Conservation (phyloP, 2,329 filamentous ascomycete genomes). For the Aspergillus fructus region DNA sequence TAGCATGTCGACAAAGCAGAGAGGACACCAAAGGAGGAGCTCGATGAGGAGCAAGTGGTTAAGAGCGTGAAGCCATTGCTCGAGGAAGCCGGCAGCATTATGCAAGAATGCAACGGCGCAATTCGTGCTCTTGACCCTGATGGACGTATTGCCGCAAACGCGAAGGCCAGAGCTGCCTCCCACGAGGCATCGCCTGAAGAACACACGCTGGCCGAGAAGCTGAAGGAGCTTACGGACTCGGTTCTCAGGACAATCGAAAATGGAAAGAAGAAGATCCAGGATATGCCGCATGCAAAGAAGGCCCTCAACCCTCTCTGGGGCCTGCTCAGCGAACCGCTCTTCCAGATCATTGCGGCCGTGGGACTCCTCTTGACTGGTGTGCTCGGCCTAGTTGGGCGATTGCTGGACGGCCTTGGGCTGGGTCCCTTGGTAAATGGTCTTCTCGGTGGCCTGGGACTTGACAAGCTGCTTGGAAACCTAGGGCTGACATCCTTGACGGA, state of each 20-base stretch:
- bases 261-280: conserved; percentile 82
- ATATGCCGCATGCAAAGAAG: conserved; percentile 94
- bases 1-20: conserved; percentile 78
- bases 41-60: conserved; percentile 87
- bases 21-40: conserved; percentile 77
- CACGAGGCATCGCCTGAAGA: conserved; percentile 80
- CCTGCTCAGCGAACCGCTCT: conserved; percentile 70
- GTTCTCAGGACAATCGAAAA: conserved; percentile 83
- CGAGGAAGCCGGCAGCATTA: conserved; percentile 77
- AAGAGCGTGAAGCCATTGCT: conserved; percentile 83
- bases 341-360: conserved; percentile 89
- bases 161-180: conserved; percentile 75
- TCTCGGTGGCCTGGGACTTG: conserved; percentile 69
- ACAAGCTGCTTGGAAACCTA: conserved; percentile 49
- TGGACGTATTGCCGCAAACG: conserved; percentile 77
- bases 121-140: conserved; percentile 88
- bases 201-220: conserved; percentile 75
- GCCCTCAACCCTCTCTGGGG: conserved; percentile 88
- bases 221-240: conserved; percentile 80
- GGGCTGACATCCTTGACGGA: conserved; percentile 52
- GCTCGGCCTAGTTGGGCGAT: conserved; percentile 75
- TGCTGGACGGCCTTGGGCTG: conserved; percentile 78
- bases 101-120: conserved; percentile 81
- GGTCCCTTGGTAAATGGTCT: conserved; percentile 78
- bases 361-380: conserved; percentile 81